Base-by-base conservation (phyloP, 1,139 yeast genomes). In the Pichia inconspicua region DNA sequence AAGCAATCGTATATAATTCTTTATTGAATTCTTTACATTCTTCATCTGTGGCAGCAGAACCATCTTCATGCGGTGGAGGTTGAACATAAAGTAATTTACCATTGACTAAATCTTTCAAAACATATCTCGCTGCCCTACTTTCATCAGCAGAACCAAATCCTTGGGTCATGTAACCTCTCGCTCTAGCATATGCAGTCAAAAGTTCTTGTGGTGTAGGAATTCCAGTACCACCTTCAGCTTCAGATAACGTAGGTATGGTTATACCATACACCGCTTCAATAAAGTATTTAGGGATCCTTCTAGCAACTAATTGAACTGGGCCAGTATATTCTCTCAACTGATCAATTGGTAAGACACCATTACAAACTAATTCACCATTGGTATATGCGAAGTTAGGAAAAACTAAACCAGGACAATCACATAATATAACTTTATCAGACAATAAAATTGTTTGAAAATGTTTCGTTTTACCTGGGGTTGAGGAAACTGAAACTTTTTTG, bases 331-430 rank as follows among this genome's bases (percentile, higher is more conserved):
- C 98, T 63, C 97, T 79, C 53, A 94, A 75, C 68, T 94, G 98
- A 70, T 94, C 98, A 60, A 94, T 92, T 22, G 99, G 98, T 51
- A 94, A 74, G 11, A 94, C 96, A 75, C 99, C 99, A 63, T 89
- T 88, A 71, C 97, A 89, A 0, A 94, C 98, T 60, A 94, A 77
- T 62, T 94, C 99, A 58, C 96, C 97, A 62, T 90, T 89, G 27
- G 97, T 87, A 64, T 86, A 86, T 19, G 98, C 97, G 66, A 92
- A 94, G 63, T 92, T 94, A 35, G 99, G 98, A 73, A 94, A 94
- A 25, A 94, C 99, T 56, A 94, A 75, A 75, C 99, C 99, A 2
- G 99, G 99, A 74, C 99, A 94, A 75, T 94, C 99, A 69, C 98
- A 92, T 47, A 94, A 74, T 57, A 88, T 75, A 9, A 92, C 95